Conservation (phyloP, 208 protist genomes). For the Leptomonas pyrrhocoris region DNA sequence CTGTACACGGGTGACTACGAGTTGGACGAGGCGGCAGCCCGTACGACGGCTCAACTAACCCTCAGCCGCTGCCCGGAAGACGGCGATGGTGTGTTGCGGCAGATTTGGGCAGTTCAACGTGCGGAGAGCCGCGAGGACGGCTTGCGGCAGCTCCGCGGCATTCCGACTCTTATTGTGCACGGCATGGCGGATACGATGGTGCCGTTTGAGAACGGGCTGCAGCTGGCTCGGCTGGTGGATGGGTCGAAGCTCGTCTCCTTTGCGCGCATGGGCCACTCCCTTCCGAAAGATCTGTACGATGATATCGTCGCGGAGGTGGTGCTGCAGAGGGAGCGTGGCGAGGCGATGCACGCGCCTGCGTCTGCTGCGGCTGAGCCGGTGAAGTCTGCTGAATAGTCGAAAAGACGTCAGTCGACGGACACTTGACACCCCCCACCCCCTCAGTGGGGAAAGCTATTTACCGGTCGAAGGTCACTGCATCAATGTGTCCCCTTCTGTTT, state of each 20-base stretch:
- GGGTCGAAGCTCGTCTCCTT: slow-evolving; percentile 48
- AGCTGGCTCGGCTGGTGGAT: slow-evolving; percentile 45
- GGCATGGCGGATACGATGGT: slow-evolving; percentile 60
- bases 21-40: slow-evolving; percentile 30
- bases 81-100: slow-evolving; percentile 39
- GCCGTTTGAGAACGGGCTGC: slow-evolving; percentile 59
- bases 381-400: no score
- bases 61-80: slow-evolving; percentile 45
- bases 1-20: slow-evolving; percentile 45
- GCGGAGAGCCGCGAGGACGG: slow-evolving; percentile 43
- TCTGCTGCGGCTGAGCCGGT: no score
- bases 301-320: slow-evolving; percentile 43
- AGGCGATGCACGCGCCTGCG: no score
- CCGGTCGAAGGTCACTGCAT: no score
- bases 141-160: slow-evolving; percentile 28
- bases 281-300: slow-evolving; percentile 38
- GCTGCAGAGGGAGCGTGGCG: slow-evolving; percentile 14
- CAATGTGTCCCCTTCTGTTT: no score
- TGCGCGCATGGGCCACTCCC: slow-evolving; percentile 55
- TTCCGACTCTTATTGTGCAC: slow-evolving; percentile 53
- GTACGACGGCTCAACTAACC: slow-evolving; percentile 18
- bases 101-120: slow-evolving; percentile 63
- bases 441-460: no score
- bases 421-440: no score
- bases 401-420: no score